Percentiles rank a stretch among this genome's conserved stretches.
phyloP scores from a whole-genome alignment of 2,329 filamentous ascomycete genomes.

The Alternaria conjuncta region DNA sequence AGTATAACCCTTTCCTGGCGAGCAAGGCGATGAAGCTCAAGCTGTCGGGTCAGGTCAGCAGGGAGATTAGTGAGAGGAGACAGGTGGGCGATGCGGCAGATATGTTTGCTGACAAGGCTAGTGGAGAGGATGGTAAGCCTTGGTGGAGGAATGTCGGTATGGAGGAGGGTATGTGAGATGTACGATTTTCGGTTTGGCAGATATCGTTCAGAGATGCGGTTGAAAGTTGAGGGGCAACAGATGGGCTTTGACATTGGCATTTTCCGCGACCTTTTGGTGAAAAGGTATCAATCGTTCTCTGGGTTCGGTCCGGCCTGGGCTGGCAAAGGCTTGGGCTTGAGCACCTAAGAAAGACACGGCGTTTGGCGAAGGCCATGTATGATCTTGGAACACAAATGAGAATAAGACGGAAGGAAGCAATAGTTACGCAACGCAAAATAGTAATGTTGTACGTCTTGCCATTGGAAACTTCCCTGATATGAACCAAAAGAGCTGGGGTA shows the following conservation, averaged over 20 bases:
- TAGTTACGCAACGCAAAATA: background rate
- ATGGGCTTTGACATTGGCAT: no score
- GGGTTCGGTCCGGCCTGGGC: background rate
- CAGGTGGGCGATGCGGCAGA: slow-evolving; percentile 89
- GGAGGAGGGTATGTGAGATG: slow-evolving; percentile 54
- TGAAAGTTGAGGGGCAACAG: background rate
- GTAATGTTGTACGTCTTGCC: background rate
- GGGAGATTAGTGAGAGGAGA: slow-evolving; percentile 81
- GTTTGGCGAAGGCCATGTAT: background rate
- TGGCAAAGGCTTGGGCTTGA: background rate
- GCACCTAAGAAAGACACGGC: background rate
- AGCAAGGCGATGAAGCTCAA: slow-evolving; percentile 69
- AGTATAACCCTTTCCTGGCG: slow-evolving; percentile 44
- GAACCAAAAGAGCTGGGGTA: slow-evolving; percentile 1
- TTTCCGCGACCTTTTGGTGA: background rate
- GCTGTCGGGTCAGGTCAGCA: slow-evolving; percentile 60
- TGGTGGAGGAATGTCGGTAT: slow-evolving; percentile 60
- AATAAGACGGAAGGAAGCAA: background rate
- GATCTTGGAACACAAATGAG: background rate
- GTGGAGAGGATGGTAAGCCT: slow-evolving; percentile 29
- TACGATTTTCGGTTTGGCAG: background rate
- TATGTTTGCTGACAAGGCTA: slow-evolving; percentile 61
- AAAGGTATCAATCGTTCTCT: background rate
- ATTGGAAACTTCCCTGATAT: accelerated
- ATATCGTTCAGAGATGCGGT: background rate